A percentile compares a stretch with the other conserved stretches of the same genome.
Evolutionary conservation across 208 protist species (phyloP).

Genomic region (Acanthamoeba lenticulata): DNA sequence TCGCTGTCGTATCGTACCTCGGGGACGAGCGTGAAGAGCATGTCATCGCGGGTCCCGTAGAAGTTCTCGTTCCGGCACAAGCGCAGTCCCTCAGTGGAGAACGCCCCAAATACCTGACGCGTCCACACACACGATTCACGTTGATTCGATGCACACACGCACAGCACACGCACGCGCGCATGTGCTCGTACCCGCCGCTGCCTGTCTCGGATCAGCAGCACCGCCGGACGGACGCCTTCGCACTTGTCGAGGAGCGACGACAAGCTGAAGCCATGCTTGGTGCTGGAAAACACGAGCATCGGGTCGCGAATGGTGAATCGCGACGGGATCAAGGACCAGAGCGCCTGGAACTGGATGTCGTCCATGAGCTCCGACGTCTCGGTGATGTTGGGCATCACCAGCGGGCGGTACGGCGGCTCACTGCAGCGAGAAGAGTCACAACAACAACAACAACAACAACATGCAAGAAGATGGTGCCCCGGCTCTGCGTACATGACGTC

Average conservation of each 20-base stretch:
- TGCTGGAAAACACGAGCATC: not conserved
- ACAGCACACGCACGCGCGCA: no score
- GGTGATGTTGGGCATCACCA: not conserved
- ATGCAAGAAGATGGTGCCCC: no score
- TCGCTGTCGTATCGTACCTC: no score
- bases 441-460: not conserved
- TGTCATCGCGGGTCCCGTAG: not conserved
- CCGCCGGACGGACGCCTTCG: not conserved
- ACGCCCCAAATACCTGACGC: not conserved
- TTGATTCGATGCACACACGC: no score
- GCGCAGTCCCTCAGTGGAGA: not conserved
- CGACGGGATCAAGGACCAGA: not conserved
- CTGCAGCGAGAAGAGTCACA: not conserved
- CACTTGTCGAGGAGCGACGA: not conserved
- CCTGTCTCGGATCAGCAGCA: not conserved
- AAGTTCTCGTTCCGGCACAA: not conserved
- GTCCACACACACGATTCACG: no score
- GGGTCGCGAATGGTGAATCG: not conserved
- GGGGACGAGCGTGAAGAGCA: not conserved
- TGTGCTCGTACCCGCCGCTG: not conserved
- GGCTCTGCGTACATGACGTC: no score
- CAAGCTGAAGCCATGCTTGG: conserved; percentile 1
- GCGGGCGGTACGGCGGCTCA: not conserved
- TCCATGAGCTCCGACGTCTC: not conserved
- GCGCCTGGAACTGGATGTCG: not conserved